Evolutionary conservation across 768 basidiomycete species (phyloP), one percentile per base, ranked within the genome.

Genomic region (Termitomyces sp.): DNA sequence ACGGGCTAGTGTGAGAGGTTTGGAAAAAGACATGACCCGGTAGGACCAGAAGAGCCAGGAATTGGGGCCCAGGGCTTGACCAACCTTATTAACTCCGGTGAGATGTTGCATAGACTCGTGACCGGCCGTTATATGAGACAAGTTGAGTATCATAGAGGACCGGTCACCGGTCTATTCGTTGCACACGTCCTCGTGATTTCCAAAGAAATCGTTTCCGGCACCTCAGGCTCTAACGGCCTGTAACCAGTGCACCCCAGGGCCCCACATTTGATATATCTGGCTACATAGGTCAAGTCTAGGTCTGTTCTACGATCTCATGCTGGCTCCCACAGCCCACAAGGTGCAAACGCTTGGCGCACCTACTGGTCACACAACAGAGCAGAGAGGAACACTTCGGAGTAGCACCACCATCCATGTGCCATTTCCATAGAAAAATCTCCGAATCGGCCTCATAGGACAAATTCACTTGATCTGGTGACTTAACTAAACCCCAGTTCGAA

Each of bases 1-100:
- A 42, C 80, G 81, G 15, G 81, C 74, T 20, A 85, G 65, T 40
- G 79, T 78, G 24, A 79, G 68, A 9, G 79, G 75, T 67, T 82
- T 86, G 2, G 79, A 77, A 7, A 75, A 57, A 35, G 88, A 81
- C 88, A 90, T 91, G 50, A 33, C 16, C 35, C n/a, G 15, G 51
- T 22, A 16, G 44, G 33, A 53, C 35, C 48, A 45, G 42, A 22
- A 48, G n/a, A n/a, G 24, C 42, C n/a, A 35, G 18, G 28, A 11
- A 11, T 39, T 60, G 54, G 33, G 20, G n/a, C n/a, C n/a, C n/a
- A n/a, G n/a, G n/a, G n/a, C n/a, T n/a, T n/a, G n/a, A n/a, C n/a
- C n/a, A n/a, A n/a, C n/a, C n/a, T n/a, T n/a, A n/a, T n/a, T n/a
- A 28, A 28, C 28, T 28, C 28, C 28, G 28, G 28, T 4, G 28